Percentiles rank a stretch among this genome's conserved stretches.
Evolutionary conservation across 73 alveolate species (phyloP).

Genomic region (Stentor roeselii): DNA sequence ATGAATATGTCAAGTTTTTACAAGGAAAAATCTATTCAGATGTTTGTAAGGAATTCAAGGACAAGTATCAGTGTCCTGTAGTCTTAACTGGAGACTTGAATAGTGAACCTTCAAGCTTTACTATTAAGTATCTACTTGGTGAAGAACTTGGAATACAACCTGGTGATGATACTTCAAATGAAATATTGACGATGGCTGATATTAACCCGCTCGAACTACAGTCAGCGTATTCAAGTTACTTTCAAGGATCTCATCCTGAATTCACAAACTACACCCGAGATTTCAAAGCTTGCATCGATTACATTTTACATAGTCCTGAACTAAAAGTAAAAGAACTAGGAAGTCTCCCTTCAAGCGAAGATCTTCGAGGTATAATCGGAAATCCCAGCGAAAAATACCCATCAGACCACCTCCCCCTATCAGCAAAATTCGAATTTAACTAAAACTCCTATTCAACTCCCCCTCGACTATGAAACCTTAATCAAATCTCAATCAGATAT

Average conservation of each 20-base stretch:
- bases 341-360: background rate
- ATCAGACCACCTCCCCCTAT: background rate
- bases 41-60: background rate
- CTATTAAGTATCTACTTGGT: background rate
- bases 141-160: background rate
- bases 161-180: background rate
- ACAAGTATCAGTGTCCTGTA: background rate
- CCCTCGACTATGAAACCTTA: too few relatives aligned
- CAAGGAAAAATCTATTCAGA: background rate
- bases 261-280: background rate
- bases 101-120: background rate
- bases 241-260: background rate
- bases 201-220: too few relatives aligned
- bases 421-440: too few relatives aligned
- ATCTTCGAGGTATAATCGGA: background rate
- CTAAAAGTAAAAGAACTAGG: background rate
- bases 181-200: background rate
- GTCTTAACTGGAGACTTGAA: background rate
- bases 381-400: background rate
- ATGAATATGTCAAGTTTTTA: background rate
- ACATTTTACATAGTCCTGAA: background rate
- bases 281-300: background rate
- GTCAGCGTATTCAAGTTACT: background rate
- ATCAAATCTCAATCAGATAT: too few relatives aligned
- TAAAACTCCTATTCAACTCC: too few relatives aligned